phyloP scores from a whole-genome alignment of 441 rosid species.

The Populus hybrid region DNA sequence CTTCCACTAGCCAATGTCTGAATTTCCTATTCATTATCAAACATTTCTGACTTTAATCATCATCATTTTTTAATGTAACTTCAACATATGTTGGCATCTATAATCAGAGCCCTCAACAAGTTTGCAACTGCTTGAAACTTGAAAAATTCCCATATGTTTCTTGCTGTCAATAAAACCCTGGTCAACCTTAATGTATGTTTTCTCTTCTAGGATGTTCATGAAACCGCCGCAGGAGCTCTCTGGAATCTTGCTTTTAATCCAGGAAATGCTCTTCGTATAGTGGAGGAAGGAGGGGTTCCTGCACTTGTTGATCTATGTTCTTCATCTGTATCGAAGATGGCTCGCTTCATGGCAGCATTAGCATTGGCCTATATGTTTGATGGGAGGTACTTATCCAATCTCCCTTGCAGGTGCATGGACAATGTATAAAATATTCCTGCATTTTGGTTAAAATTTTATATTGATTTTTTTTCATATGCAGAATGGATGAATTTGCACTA shows the following conservation, averaged over 20 bases:
- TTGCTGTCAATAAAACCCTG: slow-evolving; percentile 1
- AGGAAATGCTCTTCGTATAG: slow-evolving; percentile 85
- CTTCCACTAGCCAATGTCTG: neutral
- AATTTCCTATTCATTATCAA: neutral
- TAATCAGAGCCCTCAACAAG: neutral
- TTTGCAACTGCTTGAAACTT: neutral
- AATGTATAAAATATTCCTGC: neutral
- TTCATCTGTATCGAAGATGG: slow-evolving; percentile 88
- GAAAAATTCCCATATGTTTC: neutral
- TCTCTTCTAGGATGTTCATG: slow-evolving; percentile 87
- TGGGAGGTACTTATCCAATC: slow-evolving; percentile 56
- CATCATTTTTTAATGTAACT: neutral
- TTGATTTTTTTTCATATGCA: slow-evolving; percentile 24
- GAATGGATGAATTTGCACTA: slow-evolving; percentile 75
- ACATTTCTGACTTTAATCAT: neutral
- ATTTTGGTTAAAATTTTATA: neutral
- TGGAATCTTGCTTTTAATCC: slow-evolving; percentile 97
- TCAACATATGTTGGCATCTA: neutral
- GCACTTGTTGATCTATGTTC: slow-evolving; percentile 86
- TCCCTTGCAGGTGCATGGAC: neutral
- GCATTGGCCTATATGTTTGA: slow-evolving; percentile 96
- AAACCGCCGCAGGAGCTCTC: slow-evolving; percentile 97
- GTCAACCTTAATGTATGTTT: slow-evolving; percentile 1
- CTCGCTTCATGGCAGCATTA: slow-evolving; percentile 96
- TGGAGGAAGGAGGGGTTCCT: slow-evolving; percentile 94